A percentile compares a stretch with the other conserved stretches of the same genome.
These are phyloP conservation scores for Laburnicola sp. DNA, from an alignment of 2,329 filamentous ascomycete species.

Conservation along the genomic window DNA sequence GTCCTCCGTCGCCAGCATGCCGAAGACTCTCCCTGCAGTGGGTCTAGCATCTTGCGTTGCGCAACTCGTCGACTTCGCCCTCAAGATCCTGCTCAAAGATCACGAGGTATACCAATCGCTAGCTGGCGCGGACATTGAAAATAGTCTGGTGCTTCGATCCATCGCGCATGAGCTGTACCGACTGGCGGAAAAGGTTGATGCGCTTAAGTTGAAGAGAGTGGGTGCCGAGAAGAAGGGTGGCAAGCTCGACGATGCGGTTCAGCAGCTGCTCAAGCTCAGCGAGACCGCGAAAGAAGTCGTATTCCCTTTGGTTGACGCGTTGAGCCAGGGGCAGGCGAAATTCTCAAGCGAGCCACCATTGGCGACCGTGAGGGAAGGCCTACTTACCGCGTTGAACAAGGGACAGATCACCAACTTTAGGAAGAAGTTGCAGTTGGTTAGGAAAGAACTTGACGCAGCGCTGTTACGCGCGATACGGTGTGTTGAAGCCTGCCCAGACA, in stretches of 20 bases:
- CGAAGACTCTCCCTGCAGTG: conserved; percentile 24
- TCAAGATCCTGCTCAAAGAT: conserved; percentile 28
- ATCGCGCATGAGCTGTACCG: conserved; percentile 29
- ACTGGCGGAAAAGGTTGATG: conserved; percentile 24
- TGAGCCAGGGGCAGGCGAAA: conserved; percentile 26
- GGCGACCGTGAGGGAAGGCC: conserved; percentile 27
- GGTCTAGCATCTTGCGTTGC: conserved; percentile 25
- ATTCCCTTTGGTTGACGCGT: conserved; percentile 22
- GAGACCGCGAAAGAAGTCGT: conserved; percentile 28
- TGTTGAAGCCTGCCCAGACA: not conserved
- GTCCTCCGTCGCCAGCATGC: conserved; percentile 10
- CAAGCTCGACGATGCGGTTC: conserved; percentile 32
- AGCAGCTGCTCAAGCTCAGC: conserved; percentile 31
- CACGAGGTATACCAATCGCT: conserved; percentile 27
- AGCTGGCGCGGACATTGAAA: conserved; percentile 21
- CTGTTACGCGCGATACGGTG: conserved; percentile 32
- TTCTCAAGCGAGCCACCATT: conserved; percentile 27
- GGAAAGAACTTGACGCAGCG: conserved; percentile 30
- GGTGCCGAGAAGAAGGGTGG: conserved; percentile 20
- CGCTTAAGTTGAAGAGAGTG: conserved; percentile 24
- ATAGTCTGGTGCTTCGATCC: conserved; percentile 25
- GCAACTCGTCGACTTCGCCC: conserved; percentile 29
- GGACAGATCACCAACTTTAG: conserved; percentile 30
- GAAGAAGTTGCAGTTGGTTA: conserved; percentile 28
- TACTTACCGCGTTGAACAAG: conserved; percentile 41